Evolutionary conservation across 1,139 yeast species (phyloP).

Genomic region (Candida smagusa): DNA sequence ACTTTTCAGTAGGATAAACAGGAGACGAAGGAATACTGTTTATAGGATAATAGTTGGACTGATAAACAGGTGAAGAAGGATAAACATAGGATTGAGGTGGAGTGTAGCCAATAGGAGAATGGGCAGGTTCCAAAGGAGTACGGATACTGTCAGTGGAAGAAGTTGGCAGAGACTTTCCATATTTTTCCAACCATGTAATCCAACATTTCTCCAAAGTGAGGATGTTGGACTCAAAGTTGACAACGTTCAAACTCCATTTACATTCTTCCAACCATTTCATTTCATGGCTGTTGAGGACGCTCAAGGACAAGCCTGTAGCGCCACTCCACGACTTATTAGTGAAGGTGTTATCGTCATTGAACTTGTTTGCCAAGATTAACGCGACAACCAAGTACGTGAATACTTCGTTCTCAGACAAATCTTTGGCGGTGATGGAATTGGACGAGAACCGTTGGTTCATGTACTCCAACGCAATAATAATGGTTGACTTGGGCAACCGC

Average conservation of each 20-base stretch:
- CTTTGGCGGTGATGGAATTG: constrained; percentile 18
- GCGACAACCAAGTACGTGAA: constrained; percentile 67
- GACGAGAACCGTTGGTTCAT: constrained; percentile 47
- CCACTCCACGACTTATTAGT: constrained; percentile 95
- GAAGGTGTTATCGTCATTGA: constrained; percentile 94
- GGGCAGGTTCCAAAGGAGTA: constrained; percentile 3
- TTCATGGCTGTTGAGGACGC: constrained; percentile 63
- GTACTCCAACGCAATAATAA: constrained; percentile 75
- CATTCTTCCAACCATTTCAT: constrained; percentile 63
- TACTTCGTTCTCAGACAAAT: constrained; percentile 41
- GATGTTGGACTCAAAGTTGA: constrained; percentile 39
- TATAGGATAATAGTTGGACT: constrained; percentile 7
- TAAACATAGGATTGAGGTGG: constrained; percentile 12
- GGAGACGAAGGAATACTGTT: constrained; percentile 27
- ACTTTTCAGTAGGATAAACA: constrained; percentile 11
- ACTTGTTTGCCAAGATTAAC: constrained; percentile 83
- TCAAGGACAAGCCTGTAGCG: constrained; percentile 77
- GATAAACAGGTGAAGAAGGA: constrained; percentile 11
- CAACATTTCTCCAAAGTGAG: constrained; percentile 46
- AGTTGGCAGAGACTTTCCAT: constrained; percentile 11
- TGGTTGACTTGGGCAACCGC: constrained; percentile 77
- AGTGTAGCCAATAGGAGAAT: constrained; percentile 9
- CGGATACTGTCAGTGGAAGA: constrained; percentile 5
- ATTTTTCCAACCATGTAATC: constrained; percentile 45
- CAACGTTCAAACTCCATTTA: constrained; percentile 49